Evolutionary conservation across 495 filamentous ascomycete species (phyloP).

Genomic region (Talaromyces wortmannii): DNA sequence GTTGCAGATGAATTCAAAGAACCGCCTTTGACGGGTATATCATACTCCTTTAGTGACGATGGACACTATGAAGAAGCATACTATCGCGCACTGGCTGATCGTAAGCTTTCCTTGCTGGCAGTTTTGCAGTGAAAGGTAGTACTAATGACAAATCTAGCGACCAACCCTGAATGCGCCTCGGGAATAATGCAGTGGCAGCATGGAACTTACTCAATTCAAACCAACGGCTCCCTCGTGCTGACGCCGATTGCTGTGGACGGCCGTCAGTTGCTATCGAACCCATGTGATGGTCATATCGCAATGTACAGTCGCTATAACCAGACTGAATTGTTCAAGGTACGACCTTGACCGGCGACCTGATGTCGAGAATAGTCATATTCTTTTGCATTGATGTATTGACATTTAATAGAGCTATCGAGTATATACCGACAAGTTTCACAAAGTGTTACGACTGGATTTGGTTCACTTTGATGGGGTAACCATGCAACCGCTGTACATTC

Average conservation of each 20-base stretch:
- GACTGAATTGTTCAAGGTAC: conserved; percentile 59
- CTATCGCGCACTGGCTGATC: conserved; percentile 68
- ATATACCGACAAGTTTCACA: conserved; percentile 53
- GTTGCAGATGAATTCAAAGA: conserved; percentile 62
- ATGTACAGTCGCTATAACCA: conserved; percentile 65
- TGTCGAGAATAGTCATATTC: no score
- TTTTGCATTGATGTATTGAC: background rate
- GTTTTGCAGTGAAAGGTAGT: background rate
- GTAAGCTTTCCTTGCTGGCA: conserved; percentile 34
- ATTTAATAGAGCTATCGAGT: conserved; percentile 53
- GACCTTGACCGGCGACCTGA: background rate
- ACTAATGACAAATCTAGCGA: conserved; percentile 31
- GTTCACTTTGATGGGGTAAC: conserved; percentile 58
- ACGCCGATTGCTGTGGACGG: conserved; percentile 64
- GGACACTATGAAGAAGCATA: conserved; percentile 69
- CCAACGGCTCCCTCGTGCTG: conserved; percentile 54
- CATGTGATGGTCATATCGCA: conserved; percentile 46
- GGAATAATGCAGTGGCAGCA: conserved; percentile 78
- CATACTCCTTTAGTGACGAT: conserved; percentile 70
- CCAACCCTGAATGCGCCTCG: conserved; percentile 55
- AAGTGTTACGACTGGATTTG: conserved; percentile 58
- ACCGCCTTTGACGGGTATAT: conserved; percentile 66
- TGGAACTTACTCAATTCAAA: conserved; percentile 49
- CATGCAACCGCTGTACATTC: conserved; percentile 68
- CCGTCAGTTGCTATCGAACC: conserved; percentile 62